A percentile compares a stretch with the other conserved stretches of the same genome.
phyloP scores from a whole-genome alignment of 192 early-diverging fungal genomes.

The Backusella westeae region DNA sequence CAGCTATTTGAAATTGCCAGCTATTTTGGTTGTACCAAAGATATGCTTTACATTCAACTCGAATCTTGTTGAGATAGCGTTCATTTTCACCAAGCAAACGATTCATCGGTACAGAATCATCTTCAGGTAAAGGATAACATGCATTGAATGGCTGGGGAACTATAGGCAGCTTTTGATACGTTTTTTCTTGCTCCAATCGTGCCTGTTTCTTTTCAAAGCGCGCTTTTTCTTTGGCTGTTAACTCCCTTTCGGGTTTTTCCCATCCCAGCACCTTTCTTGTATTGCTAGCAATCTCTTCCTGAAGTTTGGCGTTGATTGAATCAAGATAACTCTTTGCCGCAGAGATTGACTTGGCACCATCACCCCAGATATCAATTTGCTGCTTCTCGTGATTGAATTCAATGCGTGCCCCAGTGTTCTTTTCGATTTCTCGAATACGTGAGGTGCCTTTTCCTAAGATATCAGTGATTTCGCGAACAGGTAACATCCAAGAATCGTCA shows the following conservation, averaged over 20 bases:
- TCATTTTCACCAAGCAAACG: constrained; percentile 36
- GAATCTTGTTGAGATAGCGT: constrained; percentile 28
- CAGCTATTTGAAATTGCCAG: constrained; percentile 20
- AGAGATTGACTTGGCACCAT: background rate
- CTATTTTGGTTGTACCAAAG: constrained; percentile 31
- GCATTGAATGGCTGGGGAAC: constrained; percentile 12
- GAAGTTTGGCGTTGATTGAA: constrained; percentile 3
- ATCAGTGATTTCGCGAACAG: background rate
- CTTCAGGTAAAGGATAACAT: constrained; percentile 28
- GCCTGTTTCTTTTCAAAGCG: constrained; percentile 23
- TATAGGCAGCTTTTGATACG: constrained; percentile 21
- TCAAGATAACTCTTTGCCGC: constrained; percentile 25
- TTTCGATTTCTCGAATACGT: constrained; percentile 23
- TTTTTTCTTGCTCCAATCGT: constrained; percentile 15
- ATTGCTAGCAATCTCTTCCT: background rate
- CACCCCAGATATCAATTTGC: constrained; percentile 45
- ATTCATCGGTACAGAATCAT: constrained; percentile 6
- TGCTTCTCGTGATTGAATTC: constrained; percentile 27
- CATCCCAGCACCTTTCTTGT: constrained; percentile 25
- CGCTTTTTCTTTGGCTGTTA: constrained; percentile 29
- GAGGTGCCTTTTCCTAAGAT: constrained; percentile 22
- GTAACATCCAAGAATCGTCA: constrained; percentile 38
- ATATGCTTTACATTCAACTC: constrained; percentile 37
- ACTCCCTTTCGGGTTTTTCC: constrained; percentile 34
- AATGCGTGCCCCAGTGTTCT: constrained; percentile 22